These are phyloP conservation scores for Leucocoprinus birnbaumii DNA, from an alignment of 768 basidiomycete genomes.

Conservation along the genomic window DNA sequence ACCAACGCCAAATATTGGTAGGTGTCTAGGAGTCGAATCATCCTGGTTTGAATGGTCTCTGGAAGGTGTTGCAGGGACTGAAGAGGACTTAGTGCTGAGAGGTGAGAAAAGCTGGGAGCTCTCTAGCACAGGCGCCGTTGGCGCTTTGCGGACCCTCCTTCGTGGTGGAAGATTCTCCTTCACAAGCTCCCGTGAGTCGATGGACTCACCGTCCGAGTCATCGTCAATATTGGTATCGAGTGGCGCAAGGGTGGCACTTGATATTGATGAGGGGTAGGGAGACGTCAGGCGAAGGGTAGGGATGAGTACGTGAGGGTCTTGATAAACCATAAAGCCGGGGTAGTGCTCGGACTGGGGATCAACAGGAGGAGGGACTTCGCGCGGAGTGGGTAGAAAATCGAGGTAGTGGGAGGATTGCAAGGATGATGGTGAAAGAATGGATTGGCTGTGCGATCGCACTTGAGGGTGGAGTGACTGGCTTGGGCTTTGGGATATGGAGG, in stretches of 20 bases:
- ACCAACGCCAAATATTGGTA: constrained; percentile 7
- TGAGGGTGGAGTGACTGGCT: constrained; percentile 10
- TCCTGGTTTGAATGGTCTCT: neutral
- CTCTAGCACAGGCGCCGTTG: constrained; percentile 19
- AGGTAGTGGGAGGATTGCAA: constrained; percentile 13
- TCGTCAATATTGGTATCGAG: neutral
- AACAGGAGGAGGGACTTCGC: constrained; percentile 36
- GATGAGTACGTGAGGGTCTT: constrained; percentile 37
- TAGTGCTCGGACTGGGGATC: constrained; percentile 62
- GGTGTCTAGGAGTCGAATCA: neutral
- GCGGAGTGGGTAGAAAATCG: constrained; percentile 26
- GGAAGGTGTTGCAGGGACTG: neutral
- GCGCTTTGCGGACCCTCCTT: constrained; percentile 40
- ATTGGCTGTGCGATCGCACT: constrained; percentile 19
- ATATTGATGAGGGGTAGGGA: neutral
- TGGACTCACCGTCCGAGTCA: constrained; percentile 9
- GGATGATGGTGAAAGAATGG: constrained; percentile 11
- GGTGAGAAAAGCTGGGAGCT: constrained; percentile 21
- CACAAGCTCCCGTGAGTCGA: constrained; percentile 30
- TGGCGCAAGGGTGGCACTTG: neutral
- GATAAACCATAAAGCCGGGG: constrained; percentile 62
- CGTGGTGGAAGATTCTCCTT: constrained; percentile 62
- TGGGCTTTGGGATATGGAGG: constrained; percentile 10
- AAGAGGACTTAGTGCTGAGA: constrained; percentile 9
- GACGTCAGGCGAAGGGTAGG: constrained; percentile 2